phyloP scores from a whole-genome alignment of 345 rosid genomes.

The Trapa incisa region DNA sequence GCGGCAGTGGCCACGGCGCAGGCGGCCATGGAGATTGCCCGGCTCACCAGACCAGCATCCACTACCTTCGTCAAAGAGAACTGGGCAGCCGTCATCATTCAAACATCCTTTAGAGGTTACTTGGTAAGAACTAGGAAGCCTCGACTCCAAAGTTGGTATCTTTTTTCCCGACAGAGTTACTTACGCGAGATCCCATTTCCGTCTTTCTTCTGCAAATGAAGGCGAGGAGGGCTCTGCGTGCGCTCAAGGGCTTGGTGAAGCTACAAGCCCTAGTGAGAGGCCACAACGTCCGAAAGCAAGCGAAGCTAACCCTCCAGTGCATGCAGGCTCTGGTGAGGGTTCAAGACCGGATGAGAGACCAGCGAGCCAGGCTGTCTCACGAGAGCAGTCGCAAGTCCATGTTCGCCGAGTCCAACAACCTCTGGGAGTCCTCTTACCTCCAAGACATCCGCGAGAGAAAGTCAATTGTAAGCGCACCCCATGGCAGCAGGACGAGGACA shows the following conservation, averaged over 20 bases:
- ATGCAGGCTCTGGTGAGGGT: constrained; percentile 73
- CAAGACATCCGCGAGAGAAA: constrained; percentile 51
- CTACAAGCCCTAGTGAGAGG: constrained; percentile 94
- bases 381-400: constrained; percentile 38
- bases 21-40: constrained; percentile 46
- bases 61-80: constrained; percentile 37
- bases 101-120: constrained; percentile 77
- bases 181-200: not conserved
- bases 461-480: constrained; percentile 24
- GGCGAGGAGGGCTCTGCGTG: constrained; percentile 84
- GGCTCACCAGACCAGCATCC: constrained; percentile 24
- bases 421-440: constrained; percentile 47
- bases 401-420: constrained; percentile 32
- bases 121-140: constrained; percentile 24
- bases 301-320: constrained; percentile 60
- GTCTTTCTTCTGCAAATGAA: not conserved
- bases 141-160: no score
- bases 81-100: constrained; percentile 66
- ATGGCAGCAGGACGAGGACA: no score
- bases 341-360: constrained; percentile 55
- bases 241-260: constrained; percentile 78
- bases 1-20: constrained; percentile 57
- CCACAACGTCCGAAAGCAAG: constrained; percentile 65
- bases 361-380: constrained; percentile 34
- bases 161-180: not conserved